Conservation (phyloP, 1,139 yeast genomes). For the Suhomyces yuchorum region DNA sequence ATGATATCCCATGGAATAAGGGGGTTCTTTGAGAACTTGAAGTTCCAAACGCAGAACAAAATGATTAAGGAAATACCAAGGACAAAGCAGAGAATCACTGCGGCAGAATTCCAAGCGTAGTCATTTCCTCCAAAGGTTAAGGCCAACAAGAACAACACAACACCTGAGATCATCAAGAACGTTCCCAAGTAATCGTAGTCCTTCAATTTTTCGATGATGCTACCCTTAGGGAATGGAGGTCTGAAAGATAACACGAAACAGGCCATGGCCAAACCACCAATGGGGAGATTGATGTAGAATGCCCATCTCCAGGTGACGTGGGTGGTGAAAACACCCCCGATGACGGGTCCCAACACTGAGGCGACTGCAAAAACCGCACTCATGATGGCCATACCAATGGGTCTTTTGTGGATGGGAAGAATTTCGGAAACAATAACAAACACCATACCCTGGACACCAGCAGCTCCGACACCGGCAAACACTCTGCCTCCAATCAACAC, state of each 20-base stretch:
- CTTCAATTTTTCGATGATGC: constrained; percentile 39
- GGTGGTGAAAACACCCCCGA: constrained; percentile 31
- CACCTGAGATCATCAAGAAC: constrained; percentile 39
- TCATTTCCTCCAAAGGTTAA: constrained; percentile 55
- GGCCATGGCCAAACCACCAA: constrained; percentile 58
- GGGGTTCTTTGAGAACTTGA: constrained; percentile 46
- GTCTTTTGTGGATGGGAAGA: constrained; percentile 32
- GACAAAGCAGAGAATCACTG: constrained; percentile 55
- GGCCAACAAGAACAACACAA: constrained; percentile 49
- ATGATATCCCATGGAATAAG: constrained; percentile 47
- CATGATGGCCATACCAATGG: constrained; percentile 24
- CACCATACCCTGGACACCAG: constrained; percentile 32
- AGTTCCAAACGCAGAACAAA: constrained; percentile 51
- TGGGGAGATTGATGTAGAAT: constrained; percentile 69
- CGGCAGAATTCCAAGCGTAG: constrained; percentile 54
- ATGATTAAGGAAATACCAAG: constrained; percentile 51
- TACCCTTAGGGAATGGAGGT: constrained; percentile 54
- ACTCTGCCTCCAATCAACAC: constrained; percentile 43
- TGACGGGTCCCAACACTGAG: constrained; percentile 28
- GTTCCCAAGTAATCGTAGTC: constrained; percentile 52
- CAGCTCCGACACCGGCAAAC: constrained; percentile 38
- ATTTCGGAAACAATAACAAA: constrained; percentile 34
- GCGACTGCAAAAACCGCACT: constrained; percentile 26
- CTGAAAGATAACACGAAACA: constrained; percentile 51
- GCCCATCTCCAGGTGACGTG: constrained; percentile 77